Evolutionary conservation across 257 asterid species (phyloP), one percentile per base, ranked within the genome.

Genomic region (Rhazya stricta): DNA sequence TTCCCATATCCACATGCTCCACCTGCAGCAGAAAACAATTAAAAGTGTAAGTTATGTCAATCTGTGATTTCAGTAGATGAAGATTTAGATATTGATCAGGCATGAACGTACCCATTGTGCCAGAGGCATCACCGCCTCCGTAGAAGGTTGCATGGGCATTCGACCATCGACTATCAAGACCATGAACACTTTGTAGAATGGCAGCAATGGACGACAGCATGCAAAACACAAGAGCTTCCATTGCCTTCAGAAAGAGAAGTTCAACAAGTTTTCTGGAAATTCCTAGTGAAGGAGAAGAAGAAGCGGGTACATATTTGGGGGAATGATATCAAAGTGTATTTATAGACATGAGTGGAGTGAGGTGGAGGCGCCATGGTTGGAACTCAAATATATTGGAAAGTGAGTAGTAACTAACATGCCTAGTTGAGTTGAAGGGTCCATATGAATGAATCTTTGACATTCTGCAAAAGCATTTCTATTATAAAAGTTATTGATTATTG

Each of bases 1-100:
- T 80, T 80, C 30, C 83, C 83, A 66, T 76, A 80, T 10, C 83
- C 83, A 76, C 83, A 80, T 63, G 83, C 83, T 65, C 83, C 83
- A 25, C 83, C 83, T 80, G 65, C 36, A 72, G 0, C 48, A 71
- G 0, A 16, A 9, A n/a, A 25, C 2, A 42, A 25, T 29, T 10
- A 11, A 13, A 18, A 43, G 9, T n/a, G 9, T n/a, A 18, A 48
- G 58, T 45, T 45, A 41, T 2, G 1, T 21, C 16, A 1, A 23
- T 30, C 0, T 45, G 3, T 23, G 25, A 27, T n/a, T 25, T 43
- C 54, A 69, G 1, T 51, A 21, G 0, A 32, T 4, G 25, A 71
- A 29, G 13, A 50, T 41, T 46, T n/a, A n/a, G n/a, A n/a, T n/a
- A n/a, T n/a, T 7, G 41, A 71, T 42, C 39, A 43, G 42, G 3